Base-by-base conservation (phyloP, 306 rosid species). In the Inga leiocalycina region DNA sequence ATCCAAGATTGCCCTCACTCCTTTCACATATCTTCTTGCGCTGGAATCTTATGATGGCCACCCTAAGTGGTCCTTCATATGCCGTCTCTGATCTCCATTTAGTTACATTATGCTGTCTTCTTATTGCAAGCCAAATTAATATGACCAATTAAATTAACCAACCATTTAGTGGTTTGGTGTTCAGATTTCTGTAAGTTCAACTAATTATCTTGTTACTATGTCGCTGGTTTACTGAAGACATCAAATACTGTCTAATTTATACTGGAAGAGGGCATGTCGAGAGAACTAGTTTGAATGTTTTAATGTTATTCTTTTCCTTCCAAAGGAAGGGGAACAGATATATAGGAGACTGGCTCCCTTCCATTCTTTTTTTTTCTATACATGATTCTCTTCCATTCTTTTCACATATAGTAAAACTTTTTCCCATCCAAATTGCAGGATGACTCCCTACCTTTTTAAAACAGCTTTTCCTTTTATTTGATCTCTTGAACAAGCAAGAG, bases 101-200 rank as follows among this genome's bases (percentile, higher is more conserved):
- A 62, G 27, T 24, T 9, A 62, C 35, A 24, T 11, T 62, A 35
- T 62, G 35, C 37, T 27, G 17, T 62, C 68, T 24, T 71, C 71
- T 44, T 52, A 51, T 77, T 32, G 19, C 24, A 49, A 74, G 78
- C 37, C 62, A 48, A 48, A 39, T 37, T n/a, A 67, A 59, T 74
- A 27, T 39, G 37, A 48, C 16, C 67, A 9, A 14, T 24, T 62
- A 24, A 24, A 14, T 24, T 62, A 24, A 24, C 14, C 39, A 68
- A 76, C 70, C 56, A 59, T 68, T 86, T 69, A 41, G 74, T 74
- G 46, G 44, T 70, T 65, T 78, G 24, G 65, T 44, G 32, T 51
- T 77, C 43, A 46, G 34, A 78, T 44, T 51, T 64, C n/a, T 65
- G 64, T 19, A 13, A 22, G 61, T 85, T 82, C 75, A 24, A 41